Conservation (phyloP, 1,284 basidiomycete genomes). For the Mycosarcoma maydis region DNA sequence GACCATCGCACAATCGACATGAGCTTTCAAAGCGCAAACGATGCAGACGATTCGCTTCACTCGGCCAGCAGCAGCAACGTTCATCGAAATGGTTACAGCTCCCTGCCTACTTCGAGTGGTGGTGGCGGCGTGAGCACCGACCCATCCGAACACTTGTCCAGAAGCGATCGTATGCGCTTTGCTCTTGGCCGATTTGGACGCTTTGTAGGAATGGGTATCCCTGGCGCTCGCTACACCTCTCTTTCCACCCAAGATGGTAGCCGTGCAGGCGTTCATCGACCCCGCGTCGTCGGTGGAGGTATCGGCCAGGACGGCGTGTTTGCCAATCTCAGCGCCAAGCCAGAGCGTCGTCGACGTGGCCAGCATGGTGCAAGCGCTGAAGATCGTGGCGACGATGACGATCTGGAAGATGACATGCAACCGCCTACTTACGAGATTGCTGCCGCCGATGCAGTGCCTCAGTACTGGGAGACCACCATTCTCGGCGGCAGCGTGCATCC, state of each 20-base stretch:
- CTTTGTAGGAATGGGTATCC: constrained; percentile 64
- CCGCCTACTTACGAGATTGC: constrained; percentile 84
- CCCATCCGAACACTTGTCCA: constrained; percentile 18
- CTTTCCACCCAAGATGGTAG: constrained; percentile 31
- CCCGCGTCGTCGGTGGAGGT: constrained; percentile 74
- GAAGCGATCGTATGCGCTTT: constrained; percentile 48
- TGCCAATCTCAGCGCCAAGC: constrained; percentile 92
- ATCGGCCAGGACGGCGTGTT: constrained; percentile 93
- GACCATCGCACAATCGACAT: constrained; percentile 39
- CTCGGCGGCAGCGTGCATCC: constrained; percentile 69
- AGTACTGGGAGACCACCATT: constrained; percentile 97
- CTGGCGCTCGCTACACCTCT: constrained; percentile 59
- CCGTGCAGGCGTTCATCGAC: constrained; percentile 27
- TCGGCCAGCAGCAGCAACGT: constrained; percentile 10
- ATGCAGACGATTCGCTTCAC: constrained; percentile 21
- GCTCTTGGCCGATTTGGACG: constrained; percentile 60
- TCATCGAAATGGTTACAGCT: constrained; percentile 33
- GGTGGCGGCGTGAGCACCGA: constrained; percentile 8
- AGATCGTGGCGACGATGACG: constrained; percentile 74
- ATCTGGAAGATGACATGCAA: constrained; percentile 70
- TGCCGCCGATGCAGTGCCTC: constrained; percentile 87
- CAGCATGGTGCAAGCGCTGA: constrained; percentile 48
- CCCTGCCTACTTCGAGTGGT: constrained; percentile 23
- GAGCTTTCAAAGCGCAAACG: constrained; percentile 20
- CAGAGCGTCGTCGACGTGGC: constrained; percentile 69